Percentiles rank a stretch among this genome's conserved stretches.
These are phyloP conservation scores for Phytophthora pini DNA, from an alignment of 352 stramenopile species.

Conservation along the genomic window DNA sequence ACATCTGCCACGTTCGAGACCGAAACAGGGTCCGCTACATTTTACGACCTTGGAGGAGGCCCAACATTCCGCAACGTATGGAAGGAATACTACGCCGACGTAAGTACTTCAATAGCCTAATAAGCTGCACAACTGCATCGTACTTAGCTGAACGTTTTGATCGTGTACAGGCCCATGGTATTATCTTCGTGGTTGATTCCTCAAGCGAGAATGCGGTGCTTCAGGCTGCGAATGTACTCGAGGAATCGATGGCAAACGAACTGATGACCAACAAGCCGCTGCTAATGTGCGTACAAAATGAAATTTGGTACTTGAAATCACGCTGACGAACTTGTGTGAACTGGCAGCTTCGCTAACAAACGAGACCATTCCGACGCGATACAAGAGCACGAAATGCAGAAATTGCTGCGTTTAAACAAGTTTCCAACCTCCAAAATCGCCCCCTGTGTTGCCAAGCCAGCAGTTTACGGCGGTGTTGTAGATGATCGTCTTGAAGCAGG, in stretches of 20 bases:
- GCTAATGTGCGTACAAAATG: slow-evolving; percentile 55
- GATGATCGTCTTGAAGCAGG: slow-evolving; percentile 72
- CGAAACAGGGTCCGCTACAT: slow-evolving; percentile 71
- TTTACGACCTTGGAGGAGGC: slow-evolving; percentile 82
- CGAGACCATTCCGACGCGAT: slow-evolving; percentile 53
- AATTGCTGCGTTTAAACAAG: slow-evolving; percentile 44
- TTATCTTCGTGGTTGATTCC: slow-evolving; percentile 83
- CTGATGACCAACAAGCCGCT: slow-evolving; percentile 69
- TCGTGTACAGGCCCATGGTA: slow-evolving; percentile 53
- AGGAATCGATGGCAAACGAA: slow-evolving; percentile 59
- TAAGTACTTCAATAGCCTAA: slow-evolving; percentile 28
- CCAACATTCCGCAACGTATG: slow-evolving; percentile 82
- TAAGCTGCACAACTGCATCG: not conserved
- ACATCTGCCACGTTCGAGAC: slow-evolving; percentile 79
- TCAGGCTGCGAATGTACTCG: slow-evolving; percentile 56
- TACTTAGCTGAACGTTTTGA: slow-evolving; percentile 3
- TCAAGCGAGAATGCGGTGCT: slow-evolving; percentile 52
- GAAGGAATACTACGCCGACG: slow-evolving; percentile 86
- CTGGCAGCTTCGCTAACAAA: slow-evolving; percentile 82
- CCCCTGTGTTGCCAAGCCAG: slow-evolving; percentile 68
- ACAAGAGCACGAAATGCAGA: slow-evolving; percentile 44
- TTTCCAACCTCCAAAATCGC: slow-evolving; percentile 54
- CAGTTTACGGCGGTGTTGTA: slow-evolving; percentile 50
- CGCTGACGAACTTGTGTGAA: not conserved
- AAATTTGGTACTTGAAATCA: not conserved